phyloP scores from a whole-genome alignment of 805 yeast species.

The Clavispora phyllophila region DNA sequence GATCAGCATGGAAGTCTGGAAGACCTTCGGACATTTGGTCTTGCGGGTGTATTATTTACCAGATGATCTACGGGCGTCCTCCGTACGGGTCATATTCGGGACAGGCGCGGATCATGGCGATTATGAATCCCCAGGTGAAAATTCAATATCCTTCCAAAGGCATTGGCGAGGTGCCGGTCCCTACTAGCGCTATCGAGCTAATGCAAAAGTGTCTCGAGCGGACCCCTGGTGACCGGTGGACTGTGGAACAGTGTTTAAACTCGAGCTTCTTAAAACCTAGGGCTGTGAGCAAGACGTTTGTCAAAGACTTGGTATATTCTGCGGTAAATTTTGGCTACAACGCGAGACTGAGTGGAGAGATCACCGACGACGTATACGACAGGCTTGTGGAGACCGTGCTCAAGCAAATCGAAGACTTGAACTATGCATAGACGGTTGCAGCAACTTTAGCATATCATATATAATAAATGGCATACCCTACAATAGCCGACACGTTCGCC shows the following conservation, averaged over 20 bases:
- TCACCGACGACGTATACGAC: slow-evolving; percentile 31
- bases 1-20: slow-evolving; percentile 68
- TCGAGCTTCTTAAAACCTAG: slow-evolving; percentile 73
- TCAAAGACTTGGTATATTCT: slow-evolving; percentile 66
- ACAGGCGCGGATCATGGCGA: slow-evolving; percentile 73
- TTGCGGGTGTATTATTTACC: slow-evolving; percentile 92
- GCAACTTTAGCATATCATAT: not conserved
- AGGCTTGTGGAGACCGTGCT: slow-evolving; percentile 51
- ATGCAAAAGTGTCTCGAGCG: slow-evolving; percentile 69
- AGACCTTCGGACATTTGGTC: slow-evolving; percentile 98
- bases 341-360: slow-evolving; percentile 34
- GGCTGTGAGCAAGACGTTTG: slow-evolving; percentile 59
- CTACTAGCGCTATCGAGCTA: slow-evolving; percentile 61
- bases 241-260: slow-evolving; percentile 54
- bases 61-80: slow-evolving; percentile 89
- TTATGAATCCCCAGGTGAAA: slow-evolving; percentile 76
- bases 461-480: not conserved
- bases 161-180: slow-evolving; percentile 57
- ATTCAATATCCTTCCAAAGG: slow-evolving; percentile 63
- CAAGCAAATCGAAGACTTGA: slow-evolving; percentile 42
- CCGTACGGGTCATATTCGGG: slow-evolving; percentile 83
- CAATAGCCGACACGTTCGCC: too few relatives aligned
- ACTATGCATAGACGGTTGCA: slow-evolving; percentile 20
- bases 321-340: slow-evolving; percentile 69
- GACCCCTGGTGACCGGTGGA: slow-evolving; percentile 63